These are phyloP conservation scores for Thalia dealbata DNA, from an alignment of 176 grass and related monocot species.

Conservation along the genomic window DNA sequence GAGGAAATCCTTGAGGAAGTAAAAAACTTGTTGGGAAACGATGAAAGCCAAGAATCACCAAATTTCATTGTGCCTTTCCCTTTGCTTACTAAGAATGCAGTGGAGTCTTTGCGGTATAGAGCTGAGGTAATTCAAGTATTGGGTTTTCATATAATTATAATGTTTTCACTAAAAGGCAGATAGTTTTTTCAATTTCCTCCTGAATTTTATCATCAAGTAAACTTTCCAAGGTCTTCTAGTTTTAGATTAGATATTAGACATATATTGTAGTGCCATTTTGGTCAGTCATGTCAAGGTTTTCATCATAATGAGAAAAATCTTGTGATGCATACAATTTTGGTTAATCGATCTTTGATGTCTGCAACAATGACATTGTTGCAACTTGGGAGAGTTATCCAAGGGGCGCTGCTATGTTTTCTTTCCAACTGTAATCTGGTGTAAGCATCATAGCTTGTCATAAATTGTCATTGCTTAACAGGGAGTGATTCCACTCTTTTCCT, in stretches of 20 bases:
- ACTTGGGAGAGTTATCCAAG: too few species aligned
- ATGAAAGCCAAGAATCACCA: slow-evolving; percentile 33
- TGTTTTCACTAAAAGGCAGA: too few species aligned
- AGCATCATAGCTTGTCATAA: too few species aligned
- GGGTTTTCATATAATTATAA: neutral
- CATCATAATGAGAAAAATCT: too few species aligned
- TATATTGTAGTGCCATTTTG: neutral
- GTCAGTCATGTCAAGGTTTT: neutral
- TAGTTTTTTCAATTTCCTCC: neutral
- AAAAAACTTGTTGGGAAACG: slow-evolving; percentile 44
- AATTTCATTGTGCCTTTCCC: slow-evolving; percentile 65
- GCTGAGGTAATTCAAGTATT: slow-evolving; percentile 44
- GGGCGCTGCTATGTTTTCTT: too few species aligned
- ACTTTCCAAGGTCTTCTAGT: neutral
- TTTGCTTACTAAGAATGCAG: slow-evolving; percentile 60
- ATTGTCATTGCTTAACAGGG: too few species aligned
- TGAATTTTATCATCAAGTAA: neutral
- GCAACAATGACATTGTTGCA: too few species aligned
- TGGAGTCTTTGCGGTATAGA: slow-evolving; percentile 79
- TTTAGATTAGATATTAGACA: neutral
- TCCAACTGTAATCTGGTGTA: too few species aligned
- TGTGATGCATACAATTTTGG: too few species aligned
- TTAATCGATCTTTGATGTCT: too few species aligned
- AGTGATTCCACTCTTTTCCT: too few species aligned
- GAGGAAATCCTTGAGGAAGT: slow-evolving; percentile 42